Conservation (phyloP, 2,329 filamentous ascomycete genomes). For the Sordariomycetes sp. region DNA sequence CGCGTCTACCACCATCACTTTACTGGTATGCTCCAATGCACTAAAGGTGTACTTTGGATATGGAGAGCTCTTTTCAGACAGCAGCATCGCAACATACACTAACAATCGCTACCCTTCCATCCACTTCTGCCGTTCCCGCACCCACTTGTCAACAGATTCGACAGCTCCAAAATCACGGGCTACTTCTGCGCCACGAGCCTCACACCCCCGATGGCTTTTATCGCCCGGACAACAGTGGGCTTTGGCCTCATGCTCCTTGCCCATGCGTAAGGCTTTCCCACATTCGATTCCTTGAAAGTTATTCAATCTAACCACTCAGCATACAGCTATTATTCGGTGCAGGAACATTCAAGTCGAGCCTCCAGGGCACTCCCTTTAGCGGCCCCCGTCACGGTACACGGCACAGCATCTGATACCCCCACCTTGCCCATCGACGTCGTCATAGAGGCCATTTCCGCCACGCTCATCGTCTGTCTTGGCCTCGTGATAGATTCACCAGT, state of each 20-base stretch:
- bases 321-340: constrained; percentile 81
- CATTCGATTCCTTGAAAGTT: neutral
- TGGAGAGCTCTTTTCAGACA: too few species aligned
- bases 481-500: constrained; percentile 67
- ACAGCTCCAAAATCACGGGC: neutral
- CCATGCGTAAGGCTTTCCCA: constrained; percentile 60
- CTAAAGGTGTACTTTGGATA: too few species aligned
- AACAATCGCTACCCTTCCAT: neutral
- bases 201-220: neutral
- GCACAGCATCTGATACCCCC: constrained; percentile 26
- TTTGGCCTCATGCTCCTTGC: constrained; percentile 67
- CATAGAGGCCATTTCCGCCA: constrained; percentile 71
- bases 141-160: neutral
- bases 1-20: too few species aligned
- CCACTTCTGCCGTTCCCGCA: neutral
- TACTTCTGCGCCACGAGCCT: neutral
- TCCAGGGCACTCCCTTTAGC: constrained; percentile 28
- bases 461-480: constrained; percentile 69
- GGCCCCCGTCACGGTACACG: constrained; percentile 30
- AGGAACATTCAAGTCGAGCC: constrained; percentile 69
- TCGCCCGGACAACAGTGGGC: constrained; percentile 41
- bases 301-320: neutral
- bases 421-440: constrained; percentile 74
- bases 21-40: too few species aligned
- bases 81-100: too few species aligned